These are phyloP conservation scores for Oenanthe javanica DNA, from an alignment of 140 eudicot genomes.

Conservation along the genomic window DNA sequence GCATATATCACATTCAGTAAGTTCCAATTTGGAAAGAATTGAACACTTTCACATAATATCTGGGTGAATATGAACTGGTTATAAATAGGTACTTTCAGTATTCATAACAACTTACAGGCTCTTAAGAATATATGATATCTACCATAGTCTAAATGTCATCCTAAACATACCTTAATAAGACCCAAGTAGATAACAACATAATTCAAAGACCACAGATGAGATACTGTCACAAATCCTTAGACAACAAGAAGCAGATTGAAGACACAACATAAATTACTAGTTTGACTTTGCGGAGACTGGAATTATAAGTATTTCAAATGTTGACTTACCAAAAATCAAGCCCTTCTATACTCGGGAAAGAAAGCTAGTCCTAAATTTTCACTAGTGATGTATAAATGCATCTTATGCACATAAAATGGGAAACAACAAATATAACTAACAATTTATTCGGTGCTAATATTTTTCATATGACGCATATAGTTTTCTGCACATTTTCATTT, in stretches of 20 bases:
- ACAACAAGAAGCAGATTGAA: neutral
- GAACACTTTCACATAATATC: no score
- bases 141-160: no score
- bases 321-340: neutral
- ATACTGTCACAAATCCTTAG: neutral
- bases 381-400: neutral
- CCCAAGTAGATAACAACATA: no score
- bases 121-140: no score
- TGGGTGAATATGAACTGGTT: no score
- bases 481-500: neutral
- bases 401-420: neutral
- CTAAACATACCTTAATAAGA: no score
- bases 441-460: neutral
- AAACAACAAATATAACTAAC: neutral
- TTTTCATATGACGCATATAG: neutral
- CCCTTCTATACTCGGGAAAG: neutral
- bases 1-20: neutral
- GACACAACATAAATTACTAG: neutral
- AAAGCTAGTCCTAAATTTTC: conserved; percentile 1
- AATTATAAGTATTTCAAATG: neutral
- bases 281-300: conserved; percentile 5
- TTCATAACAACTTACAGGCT: no score
- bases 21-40: neutral
- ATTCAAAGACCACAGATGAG: no score
- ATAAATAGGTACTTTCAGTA: no score